phyloP scores from a whole-genome alignment of 345 rosid species.

The Boechera stricta region DNA sequence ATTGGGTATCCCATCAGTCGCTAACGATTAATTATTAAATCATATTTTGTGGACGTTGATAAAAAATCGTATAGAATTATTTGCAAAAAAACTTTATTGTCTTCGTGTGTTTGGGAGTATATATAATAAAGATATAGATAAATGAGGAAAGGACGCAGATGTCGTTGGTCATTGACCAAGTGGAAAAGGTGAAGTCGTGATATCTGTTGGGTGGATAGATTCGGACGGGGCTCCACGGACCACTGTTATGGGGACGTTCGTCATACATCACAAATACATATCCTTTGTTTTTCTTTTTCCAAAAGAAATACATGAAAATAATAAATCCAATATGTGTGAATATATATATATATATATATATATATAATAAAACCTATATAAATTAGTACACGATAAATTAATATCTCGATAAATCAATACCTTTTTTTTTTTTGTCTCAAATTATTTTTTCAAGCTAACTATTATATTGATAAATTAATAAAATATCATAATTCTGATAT shows the following conservation, averaged over 20 bases:
- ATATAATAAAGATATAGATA: conserved; percentile 25
- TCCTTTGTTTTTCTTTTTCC: not conserved
- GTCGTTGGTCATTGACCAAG: conserved; percentile 47
- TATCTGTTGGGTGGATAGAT: conserved; percentile 44
- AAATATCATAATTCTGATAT: no score
- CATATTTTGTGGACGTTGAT: conserved; percentile 27
- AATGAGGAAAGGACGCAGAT: conserved; percentile 25
- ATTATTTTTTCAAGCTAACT: no score
- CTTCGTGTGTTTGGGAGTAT: conserved; percentile 21
- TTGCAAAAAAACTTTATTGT: conserved; percentile 29
- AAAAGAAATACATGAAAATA: not conserved
- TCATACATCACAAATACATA: conserved; percentile 34
- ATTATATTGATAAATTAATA: no score
- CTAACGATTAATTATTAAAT: conserved; percentile 33
- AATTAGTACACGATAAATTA: no score
- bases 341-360: not conserved
- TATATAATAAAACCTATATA: no score
- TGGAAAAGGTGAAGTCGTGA: conserved; percentile 40
- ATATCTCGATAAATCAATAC: no score
- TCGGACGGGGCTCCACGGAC: conserved; percentile 47
- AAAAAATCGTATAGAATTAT: conserved; percentile 18
- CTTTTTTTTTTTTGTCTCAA: no score
- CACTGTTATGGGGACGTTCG: conserved; percentile 25
- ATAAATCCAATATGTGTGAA: not conserved
- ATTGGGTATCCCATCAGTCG: conserved; percentile 33